Conservation (phyloP, 805 yeast species). For the Lipomyces mesembrius region DNA sequence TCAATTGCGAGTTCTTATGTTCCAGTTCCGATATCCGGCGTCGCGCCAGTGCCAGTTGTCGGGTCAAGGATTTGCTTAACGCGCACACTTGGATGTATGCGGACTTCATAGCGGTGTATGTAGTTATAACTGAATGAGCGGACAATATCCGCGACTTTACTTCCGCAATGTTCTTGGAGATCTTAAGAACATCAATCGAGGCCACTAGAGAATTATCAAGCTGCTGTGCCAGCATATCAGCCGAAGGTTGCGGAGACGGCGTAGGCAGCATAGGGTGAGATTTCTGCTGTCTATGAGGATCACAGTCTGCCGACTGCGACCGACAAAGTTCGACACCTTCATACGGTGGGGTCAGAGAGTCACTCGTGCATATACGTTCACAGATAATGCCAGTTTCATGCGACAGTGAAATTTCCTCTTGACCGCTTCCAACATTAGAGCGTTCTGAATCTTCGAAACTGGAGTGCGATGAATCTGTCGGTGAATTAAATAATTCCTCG, state of each 20-base stretch:
- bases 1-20: background rate
- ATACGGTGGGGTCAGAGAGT: background rate
- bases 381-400: background rate
- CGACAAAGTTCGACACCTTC: background rate
- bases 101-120: slow-evolving; percentile 40
- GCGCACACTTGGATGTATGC: slow-evolving; percentile 41
- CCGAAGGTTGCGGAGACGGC: slow-evolving; percentile 10
- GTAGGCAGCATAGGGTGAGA: slow-evolving; percentile 3
- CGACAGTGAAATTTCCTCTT: background rate
- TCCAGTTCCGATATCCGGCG: slow-evolving; percentile 19
- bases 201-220: slow-evolving; percentile 2
- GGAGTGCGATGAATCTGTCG: background rate
- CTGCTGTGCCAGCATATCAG: slow-evolving; percentile 6
- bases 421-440: background rate
- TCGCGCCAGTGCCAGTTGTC: slow-evolving; percentile 18
- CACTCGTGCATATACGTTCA: background rate
- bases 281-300: background rate
- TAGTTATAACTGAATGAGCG: slow-evolving; percentile 40
- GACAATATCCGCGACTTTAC: slow-evolving; percentile 38
- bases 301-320: background rate
- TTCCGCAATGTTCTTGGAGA: slow-evolving; percentile 26
- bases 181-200: slow-evolving; percentile 1
- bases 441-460: background rate
- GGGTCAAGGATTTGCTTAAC: slow-evolving; percentile 11
- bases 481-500: background rate